These are phyloP conservation scores for Yamadazyma membranifaciens DNA, from an alignment of 1,139 yeast species.

Conservation along the genomic window DNA sequence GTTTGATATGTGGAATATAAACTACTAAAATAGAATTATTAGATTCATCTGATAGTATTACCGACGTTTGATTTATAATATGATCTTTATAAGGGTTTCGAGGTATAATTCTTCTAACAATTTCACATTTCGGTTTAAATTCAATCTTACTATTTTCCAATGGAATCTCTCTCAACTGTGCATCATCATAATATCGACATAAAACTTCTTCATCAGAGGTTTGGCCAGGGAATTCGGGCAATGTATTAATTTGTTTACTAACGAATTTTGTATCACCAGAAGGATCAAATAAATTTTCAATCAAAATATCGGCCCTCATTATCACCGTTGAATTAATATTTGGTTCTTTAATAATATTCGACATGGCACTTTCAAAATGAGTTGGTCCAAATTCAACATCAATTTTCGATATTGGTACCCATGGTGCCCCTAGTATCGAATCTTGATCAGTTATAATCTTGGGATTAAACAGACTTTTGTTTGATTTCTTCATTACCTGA, in stretches of 20 bases:
- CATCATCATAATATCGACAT: constrained; percentile 54
- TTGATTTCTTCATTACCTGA: constrained; percentile 14
- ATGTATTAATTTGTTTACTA: constrained; percentile 31
- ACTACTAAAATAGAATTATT: constrained; percentile 54
- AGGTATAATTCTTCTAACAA: constrained; percentile 81
- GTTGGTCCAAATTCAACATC: constrained; percentile 41
- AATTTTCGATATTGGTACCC: constrained; percentile 59
- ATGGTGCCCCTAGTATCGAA: constrained; percentile 59
- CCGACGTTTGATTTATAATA: constrained; percentile 81
- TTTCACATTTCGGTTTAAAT: constrained; percentile 44
- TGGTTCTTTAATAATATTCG: constrained; percentile 78
- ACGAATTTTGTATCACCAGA: constrained; percentile 33
- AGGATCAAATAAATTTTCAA: constrained; percentile 48
- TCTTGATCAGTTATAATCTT: constrained; percentile 10
- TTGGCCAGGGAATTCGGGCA: constrained; percentile 33
- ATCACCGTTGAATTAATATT: constrained; percentile 91
- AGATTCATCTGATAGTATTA: constrained; percentile 34
- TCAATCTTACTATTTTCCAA: constrained; percentile 26
- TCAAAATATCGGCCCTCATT: constrained; percentile 79
- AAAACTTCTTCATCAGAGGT: constrained; percentile 35
- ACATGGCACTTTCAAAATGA: constrained; percentile 77
- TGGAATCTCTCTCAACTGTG: constrained; percentile 47
- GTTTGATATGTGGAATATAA: constrained; percentile 70
- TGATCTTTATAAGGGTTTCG: constrained; percentile 85
- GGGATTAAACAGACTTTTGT: constrained; percentile 2